Conservation (phyloP, 2,329 filamentous ascomycete genomes). For the Fonsecaea erecta region DNA sequence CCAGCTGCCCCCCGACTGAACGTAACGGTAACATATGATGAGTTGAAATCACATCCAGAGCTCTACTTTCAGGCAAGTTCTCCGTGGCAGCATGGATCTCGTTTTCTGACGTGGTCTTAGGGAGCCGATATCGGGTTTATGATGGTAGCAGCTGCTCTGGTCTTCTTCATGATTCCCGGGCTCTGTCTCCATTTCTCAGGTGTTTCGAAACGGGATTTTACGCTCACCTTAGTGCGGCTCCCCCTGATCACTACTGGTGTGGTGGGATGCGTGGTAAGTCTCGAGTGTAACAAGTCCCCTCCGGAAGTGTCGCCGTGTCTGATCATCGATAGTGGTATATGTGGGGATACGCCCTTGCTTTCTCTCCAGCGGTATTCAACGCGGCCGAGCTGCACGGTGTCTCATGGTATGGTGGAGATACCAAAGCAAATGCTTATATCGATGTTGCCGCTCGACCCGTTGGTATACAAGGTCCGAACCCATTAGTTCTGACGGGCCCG, state of each 20-base stretch:
- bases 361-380: slow-evolving; percentile 7
- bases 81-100: background rate
- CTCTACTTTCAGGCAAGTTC: slow-evolving; percentile 17
- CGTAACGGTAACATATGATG: slow-evolving; percentile 9
- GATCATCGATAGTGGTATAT: slow-evolving; percentile 11
- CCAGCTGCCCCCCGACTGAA: slow-evolving; percentile 12
- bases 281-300: background rate
- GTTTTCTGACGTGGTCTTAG: background rate
- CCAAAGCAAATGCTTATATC: slow-evolving; percentile 13
- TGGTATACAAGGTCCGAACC: slow-evolving; percentile 10
- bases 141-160: slow-evolving; percentile 10
- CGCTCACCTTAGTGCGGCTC: slow-evolving; percentile 14
- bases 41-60: slow-evolving; percentile 13
- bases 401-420: slow-evolving; percentile 14
- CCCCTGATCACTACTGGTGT: slow-evolving; percentile 13
- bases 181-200: slow-evolving; percentile 17
- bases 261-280: slow-evolving; percentile 10
- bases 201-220: slow-evolving; percentile 4
- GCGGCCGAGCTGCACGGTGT: background rate
- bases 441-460: slow-evolving; percentile 12
- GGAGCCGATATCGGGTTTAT: slow-evolving; percentile 14
- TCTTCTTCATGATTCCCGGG: slow-evolving; percentile 14
- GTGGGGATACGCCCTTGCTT: slow-evolving; percentile 13
- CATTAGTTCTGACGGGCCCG: background rate
- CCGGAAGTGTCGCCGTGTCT: background rate